Evolutionary conservation across 495 filamentous ascomycete genomes (phyloP).

Genomic region (Hypoxylon intermedium): DNA sequence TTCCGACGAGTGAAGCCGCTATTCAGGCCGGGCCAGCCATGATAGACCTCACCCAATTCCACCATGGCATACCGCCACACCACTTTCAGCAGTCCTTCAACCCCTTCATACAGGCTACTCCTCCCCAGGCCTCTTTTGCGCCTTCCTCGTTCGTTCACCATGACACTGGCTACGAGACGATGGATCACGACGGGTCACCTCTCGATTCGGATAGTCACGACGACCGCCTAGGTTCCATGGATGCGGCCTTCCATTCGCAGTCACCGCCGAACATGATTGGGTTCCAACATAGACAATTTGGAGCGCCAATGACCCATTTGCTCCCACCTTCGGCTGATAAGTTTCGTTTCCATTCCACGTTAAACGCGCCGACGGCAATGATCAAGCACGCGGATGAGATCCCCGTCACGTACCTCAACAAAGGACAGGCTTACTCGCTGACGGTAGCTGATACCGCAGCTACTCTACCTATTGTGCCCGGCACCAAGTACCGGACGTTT

Average conservation of each 20-base stretch:
- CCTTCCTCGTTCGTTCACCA: constrained; percentile 81
- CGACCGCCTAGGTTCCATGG: constrained; percentile 58
- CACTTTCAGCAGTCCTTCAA: constrained; percentile 73
- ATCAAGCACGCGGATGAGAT: constrained; percentile 85
- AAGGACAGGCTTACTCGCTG: constrained; percentile 89
- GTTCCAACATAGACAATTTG: constrained; percentile 50
- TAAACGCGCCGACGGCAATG: constrained; percentile 98
- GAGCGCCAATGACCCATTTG: constrained; percentile 49
- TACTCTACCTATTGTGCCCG: constrained; percentile 48
- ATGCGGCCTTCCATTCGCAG: constrained; percentile 57
- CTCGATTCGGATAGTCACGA: constrained; percentile 57
- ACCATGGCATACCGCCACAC: constrained; percentile 66
- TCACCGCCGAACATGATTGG: constrained; percentile 53
- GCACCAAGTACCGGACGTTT: constrained; percentile 78
- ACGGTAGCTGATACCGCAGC: constrained; percentile 74
- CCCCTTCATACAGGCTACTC: constrained; percentile 69
- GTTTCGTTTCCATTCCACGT: constrained; percentile 87
- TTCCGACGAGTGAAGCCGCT: constrained; percentile 69
- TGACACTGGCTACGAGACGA: constrained; percentile 76
- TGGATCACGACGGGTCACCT: constrained; percentile 74
- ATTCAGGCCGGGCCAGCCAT: constrained; percentile 61
- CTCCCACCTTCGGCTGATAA: constrained; percentile 62
- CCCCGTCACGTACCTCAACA: constrained; percentile 95
- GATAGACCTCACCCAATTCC: constrained; percentile 62
- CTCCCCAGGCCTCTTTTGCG: constrained; percentile 68